These are phyloP conservation scores for Stenogyne calaminthoides DNA, from an alignment of 305 asterid genomes.

Conservation along the genomic window DNA sequence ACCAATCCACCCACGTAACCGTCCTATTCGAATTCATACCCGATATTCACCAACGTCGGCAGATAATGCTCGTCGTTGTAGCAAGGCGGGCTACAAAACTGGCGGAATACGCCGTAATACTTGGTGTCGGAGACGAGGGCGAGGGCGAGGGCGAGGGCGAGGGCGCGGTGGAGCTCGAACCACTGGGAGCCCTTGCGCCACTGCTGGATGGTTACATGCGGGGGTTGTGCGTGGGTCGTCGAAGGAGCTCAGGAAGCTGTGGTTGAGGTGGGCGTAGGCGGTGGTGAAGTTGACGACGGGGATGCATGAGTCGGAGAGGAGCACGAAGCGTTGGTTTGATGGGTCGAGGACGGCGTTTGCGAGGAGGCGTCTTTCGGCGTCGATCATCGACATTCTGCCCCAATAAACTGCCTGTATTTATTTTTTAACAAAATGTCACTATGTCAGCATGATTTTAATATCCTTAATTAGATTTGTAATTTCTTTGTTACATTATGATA, in stretches of 20 bases:
- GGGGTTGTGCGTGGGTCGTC: conserved; percentile 58
- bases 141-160: conserved; percentile 38
- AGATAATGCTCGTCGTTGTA: conserved; percentile 62
- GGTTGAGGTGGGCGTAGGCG: conserved; percentile 45
- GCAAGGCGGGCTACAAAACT: conserved; percentile 49
- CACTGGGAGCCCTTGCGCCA: conserved; percentile 75
- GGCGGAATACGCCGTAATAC: conserved; percentile 41
- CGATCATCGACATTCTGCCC: conserved; percentile 69
- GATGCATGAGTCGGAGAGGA: conserved; percentile 78
- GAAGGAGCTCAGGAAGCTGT: conserved; percentile 45
- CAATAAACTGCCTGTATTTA: conserved; percentile 61
- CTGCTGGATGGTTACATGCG: conserved; percentile 57
- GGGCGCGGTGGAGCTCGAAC: conserved; percentile 57
- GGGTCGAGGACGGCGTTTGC: conserved; percentile 63
- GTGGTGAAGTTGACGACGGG: conserved; percentile 67
- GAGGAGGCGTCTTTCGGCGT: conserved; percentile 66
- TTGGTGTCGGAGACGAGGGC: conserved; percentile 40
- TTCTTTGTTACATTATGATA: no score
- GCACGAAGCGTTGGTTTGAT: conserved; percentile 55
- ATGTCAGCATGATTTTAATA: no score
- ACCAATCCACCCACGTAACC: conserved; percentile 66
- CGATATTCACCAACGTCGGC: conserved; percentile 59
- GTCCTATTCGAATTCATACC: conserved; percentile 44
- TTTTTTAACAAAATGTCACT: no score
- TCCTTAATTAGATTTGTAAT: no score